Evolutionary conservation across 1,284 basidiomycete species (phyloP).

Genomic region (Trametes polyzona): DNA sequence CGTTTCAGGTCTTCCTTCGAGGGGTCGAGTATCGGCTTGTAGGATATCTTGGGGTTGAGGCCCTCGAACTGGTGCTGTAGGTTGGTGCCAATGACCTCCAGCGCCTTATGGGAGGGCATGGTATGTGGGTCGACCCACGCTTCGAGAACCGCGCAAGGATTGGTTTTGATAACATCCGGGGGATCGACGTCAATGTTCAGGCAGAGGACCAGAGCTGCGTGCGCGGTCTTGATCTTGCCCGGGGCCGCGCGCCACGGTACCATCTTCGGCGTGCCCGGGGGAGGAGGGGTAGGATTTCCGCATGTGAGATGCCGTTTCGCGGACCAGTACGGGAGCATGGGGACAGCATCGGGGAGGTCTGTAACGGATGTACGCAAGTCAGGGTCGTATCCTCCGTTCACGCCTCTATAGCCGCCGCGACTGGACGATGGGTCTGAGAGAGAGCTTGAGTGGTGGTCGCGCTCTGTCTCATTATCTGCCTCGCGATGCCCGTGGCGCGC

Average conservation of each 20-base stretch:
- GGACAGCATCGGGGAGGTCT: conserved; percentile 54
- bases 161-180: conserved; percentile 96
- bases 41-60: conserved; percentile 87
- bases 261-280: conserved; percentile 64
- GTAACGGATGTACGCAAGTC: conserved; percentile 43
- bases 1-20: conserved; percentile 94
- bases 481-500: conserved; percentile 35
- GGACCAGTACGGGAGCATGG: conserved; percentile 77
- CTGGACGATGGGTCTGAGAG: conserved; percentile 48
- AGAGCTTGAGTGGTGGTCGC: conserved; percentile 46
- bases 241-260: conserved; percentile 81
- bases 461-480: conserved; percentile 50
- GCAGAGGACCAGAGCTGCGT: conserved; percentile 93
- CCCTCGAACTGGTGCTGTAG: conserved; percentile 97
- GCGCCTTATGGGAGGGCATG: conserved; percentile 85
- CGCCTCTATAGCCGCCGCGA: conserved; percentile 32
- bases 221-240: conserved; percentile 88
- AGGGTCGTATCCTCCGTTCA: conserved; percentile 37
- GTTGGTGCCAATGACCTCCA: conserved; percentile 90
- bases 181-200: conserved; percentile 98
- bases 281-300: conserved; percentile 78
- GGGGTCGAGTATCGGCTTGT: conserved; percentile 93
- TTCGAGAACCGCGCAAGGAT: conserved; percentile 93
- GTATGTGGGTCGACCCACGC: conserved; percentile 97
- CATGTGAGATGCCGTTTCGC: conserved; percentile 87